These are phyloP conservation scores for Cytospora paraplurivora DNA, from an alignment of 2,329 filamentous ascomycete species.

Conservation along the genomic window DNA sequence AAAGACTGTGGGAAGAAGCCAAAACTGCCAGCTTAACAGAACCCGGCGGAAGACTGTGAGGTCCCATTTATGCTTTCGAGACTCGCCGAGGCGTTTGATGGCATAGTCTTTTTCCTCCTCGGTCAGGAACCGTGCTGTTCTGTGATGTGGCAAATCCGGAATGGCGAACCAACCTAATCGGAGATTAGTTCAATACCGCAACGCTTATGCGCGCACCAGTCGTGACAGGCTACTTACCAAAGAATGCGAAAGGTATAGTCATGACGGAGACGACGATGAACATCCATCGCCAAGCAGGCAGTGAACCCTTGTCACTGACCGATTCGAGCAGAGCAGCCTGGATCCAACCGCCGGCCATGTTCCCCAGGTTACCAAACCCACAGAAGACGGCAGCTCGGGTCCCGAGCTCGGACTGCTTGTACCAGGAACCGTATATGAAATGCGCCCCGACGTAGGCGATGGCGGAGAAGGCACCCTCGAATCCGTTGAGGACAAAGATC, in stretches of 20 bases:
- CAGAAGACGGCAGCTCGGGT: slow-evolving; percentile 46
- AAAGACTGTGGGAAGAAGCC: slow-evolving; percentile 47
- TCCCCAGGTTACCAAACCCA: slow-evolving; percentile 45
- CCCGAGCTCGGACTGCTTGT: slow-evolving; percentile 46
- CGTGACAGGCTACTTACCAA: slow-evolving; percentile 35
- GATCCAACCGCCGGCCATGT: slow-evolving; percentile 49
- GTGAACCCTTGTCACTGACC: slow-evolving; percentile 37
- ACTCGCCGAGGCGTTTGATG: slow-evolving; percentile 39
- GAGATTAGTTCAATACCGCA: background rate
- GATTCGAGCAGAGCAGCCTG: slow-evolving; percentile 44
- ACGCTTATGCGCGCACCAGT: background rate
- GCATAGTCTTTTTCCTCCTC: slow-evolving; percentile 42
- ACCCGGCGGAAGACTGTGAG: slow-evolving; percentile 21
- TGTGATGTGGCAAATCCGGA: slow-evolving; percentile 45
- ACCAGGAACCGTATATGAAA: slow-evolving; percentile 49
- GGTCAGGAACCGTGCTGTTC: slow-evolving; percentile 44
- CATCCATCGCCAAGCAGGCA: slow-evolving; percentile 47
- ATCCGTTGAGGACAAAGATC: slow-evolving; percentile 46
- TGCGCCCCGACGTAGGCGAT: slow-evolving; percentile 47
- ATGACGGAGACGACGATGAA: slow-evolving; percentile 47
- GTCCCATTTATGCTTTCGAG: slow-evolving; percentile 29
- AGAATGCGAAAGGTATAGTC: slow-evolving; percentile 45
- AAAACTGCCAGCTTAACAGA: slow-evolving; percentile 48
- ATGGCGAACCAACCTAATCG: slow-evolving; percentile 47
- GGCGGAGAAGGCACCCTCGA: slow-evolving; percentile 47